Conservation (phyloP, 1,139 yeast species). For the Saccharomyces hybrid region DNA sequence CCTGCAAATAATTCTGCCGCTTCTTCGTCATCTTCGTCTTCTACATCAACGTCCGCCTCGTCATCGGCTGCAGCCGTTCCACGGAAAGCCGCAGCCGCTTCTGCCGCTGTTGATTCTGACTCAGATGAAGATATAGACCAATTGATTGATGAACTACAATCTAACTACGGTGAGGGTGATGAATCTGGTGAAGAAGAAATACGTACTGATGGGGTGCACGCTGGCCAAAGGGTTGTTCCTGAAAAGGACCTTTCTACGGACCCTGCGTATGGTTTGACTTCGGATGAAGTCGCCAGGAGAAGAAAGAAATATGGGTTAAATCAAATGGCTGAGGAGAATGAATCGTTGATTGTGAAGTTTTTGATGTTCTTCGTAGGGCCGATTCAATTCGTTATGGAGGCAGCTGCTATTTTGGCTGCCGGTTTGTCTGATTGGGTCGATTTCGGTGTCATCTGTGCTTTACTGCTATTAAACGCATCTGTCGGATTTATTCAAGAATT, state of each 20-base stretch:
- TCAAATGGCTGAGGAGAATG: slow-evolving; percentile 92
- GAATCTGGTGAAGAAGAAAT: slow-evolving; percentile 39
- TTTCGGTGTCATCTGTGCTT: slow-evolving; percentile 94
- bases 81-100: slow-evolving; percentile 7
- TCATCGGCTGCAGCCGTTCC: not conserved
- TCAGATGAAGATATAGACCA: slow-evolving; percentile 85
- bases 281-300: slow-evolving; percentile 78
- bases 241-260: slow-evolving; percentile 87
- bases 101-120: slow-evolving; percentile 40
- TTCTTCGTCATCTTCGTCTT: not conserved
- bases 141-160: slow-evolving; percentile 82
- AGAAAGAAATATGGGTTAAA: slow-evolving; percentile 91
- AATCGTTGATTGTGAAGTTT: slow-evolving; percentile 76
- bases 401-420: slow-evolving; percentile 95
- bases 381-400: slow-evolving; percentile 98
- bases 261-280: slow-evolving; percentile 69
- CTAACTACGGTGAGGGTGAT: slow-evolving; percentile 61
- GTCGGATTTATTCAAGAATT: slow-evolving; percentile 97
- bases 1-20: not conserved
- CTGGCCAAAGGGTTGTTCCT: slow-evolving; percentile 61
- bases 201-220: slow-evolving; percentile 21
- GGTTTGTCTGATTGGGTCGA: slow-evolving; percentile 99
- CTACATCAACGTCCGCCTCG: not conserved
- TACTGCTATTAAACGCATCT: slow-evolving; percentile 78
- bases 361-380: slow-evolving; percentile 95